Evolutionary conservation across 495 filamentous ascomycete species (phyloP).

Genomic region (Letharia columbiana): DNA sequence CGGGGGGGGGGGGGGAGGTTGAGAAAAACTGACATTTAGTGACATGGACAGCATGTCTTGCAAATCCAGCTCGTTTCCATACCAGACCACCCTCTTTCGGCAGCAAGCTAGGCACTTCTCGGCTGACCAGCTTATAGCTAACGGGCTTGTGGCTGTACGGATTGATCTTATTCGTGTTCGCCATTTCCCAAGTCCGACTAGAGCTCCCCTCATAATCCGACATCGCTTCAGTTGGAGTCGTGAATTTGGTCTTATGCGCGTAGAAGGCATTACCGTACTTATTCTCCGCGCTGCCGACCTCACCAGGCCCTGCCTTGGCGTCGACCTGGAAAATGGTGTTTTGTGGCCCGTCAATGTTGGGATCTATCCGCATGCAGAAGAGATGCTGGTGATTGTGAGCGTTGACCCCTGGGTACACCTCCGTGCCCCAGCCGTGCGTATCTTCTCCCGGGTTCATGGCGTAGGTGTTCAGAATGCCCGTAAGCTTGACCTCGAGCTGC

Average conservation of each 20-base stretch:
- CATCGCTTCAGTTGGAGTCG: conserved; percentile 59
- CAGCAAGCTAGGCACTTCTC: conserved; percentile 71
- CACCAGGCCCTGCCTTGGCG: conserved; percentile 53
- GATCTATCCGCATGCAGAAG: conserved; percentile 85
- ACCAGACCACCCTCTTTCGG: conserved; percentile 78
- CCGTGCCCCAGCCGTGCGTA: conserved; percentile 81
- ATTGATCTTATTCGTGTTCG: conserved; percentile 75
- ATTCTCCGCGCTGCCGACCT: conserved; percentile 74
- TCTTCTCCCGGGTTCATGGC: conserved; percentile 76
- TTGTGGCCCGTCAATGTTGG: conserved; percentile 77
- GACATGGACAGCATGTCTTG: conserved; percentile 82
- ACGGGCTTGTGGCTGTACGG: conserved; percentile 77
- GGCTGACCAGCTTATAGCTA: conserved; percentile 85
- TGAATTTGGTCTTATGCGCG: conserved; percentile 76
- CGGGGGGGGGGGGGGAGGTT: not conserved
- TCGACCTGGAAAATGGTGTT: conserved; percentile 86
- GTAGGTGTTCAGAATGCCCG: conserved; percentile 92
- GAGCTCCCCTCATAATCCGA: conserved; percentile 76
- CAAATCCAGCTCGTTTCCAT: conserved; percentile 92
- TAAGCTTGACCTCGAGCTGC: conserved; percentile 91
- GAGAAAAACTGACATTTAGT: conserved; percentile 63
- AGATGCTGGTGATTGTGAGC: conserved; percentile 86
- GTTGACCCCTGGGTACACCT: conserved; percentile 83
- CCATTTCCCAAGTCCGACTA: conserved; percentile 84
- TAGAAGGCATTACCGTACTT: conserved; percentile 92